Percentiles rank a stretch among this genome's conserved stretches.
Conservation (phyloP, 1,284 basidiomycete genomes). For the Papiliotrema fonsecae region DNA sequence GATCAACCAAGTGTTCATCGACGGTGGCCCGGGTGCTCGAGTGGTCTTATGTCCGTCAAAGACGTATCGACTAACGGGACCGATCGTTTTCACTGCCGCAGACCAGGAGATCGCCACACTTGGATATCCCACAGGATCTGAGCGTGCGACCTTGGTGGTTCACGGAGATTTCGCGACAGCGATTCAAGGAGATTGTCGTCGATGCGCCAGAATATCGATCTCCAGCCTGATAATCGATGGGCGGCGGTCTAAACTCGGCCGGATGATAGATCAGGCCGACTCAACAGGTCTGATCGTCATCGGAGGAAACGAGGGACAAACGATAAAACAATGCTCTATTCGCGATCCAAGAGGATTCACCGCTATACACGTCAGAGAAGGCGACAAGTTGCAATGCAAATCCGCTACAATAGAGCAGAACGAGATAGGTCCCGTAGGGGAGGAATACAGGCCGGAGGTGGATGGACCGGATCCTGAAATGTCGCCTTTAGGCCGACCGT, state of each 20-base stretch:
- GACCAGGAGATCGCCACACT: conserved; percentile 51
- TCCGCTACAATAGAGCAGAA: conserved; percentile 44
- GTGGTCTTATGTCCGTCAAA: conserved; percentile 50
- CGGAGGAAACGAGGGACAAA: conserved; percentile 48
- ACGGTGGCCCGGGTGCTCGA: conserved; percentile 47
- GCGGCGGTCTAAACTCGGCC: conserved; percentile 34
- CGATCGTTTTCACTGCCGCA: conserved; percentile 50
- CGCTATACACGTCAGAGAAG: conserved; percentile 47
- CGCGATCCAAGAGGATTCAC: conserved; percentile 47
- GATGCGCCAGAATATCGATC: conserved; percentile 45
- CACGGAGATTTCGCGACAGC: conserved; percentile 37
- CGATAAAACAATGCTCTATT: conserved; percentile 32
- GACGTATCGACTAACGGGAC: conserved; percentile 42
- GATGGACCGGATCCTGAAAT: conserved; percentile 48
- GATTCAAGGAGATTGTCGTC: conserved; percentile 47
- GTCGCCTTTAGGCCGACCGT: conserved; percentile 43
- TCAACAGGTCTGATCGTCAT: conserved; percentile 41
- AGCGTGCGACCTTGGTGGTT: conserved; percentile 47
- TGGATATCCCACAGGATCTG: conserved; percentile 48
- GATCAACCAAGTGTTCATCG: conserved; percentile 43
- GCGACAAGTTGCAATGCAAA: conserved; percentile 43
- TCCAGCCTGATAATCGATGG: conserved; percentile 46
- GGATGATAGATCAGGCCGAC: conserved; percentile 22
- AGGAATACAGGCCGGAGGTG: conserved; percentile 42
- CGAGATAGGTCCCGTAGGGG: conserved; percentile 47